Evolutionary conservation across 805 yeast species (phyloP).

Genomic region (Ogataea ganodermae): DNA sequence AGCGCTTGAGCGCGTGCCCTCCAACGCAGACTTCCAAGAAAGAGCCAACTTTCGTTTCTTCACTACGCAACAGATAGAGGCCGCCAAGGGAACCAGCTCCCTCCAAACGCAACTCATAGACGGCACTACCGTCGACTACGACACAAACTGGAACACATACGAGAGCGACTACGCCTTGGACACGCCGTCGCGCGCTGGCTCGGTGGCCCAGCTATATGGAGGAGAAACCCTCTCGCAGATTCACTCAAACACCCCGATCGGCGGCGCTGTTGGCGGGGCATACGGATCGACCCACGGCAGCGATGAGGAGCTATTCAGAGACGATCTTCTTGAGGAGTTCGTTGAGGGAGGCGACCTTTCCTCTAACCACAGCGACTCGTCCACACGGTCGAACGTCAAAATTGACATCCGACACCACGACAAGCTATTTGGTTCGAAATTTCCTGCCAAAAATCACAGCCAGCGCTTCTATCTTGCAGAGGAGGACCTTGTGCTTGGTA

Average conservation of each 20-base stretch:
- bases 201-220: slow-evolving; percentile 1
- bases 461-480: slow-evolving; percentile 94
- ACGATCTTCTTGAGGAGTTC: slow-evolving; percentile 20
- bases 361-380: slow-evolving; percentile 17
- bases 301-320: slow-evolving; percentile 24
- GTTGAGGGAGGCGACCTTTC: slow-evolving; percentile 21
- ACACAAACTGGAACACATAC: slow-evolving; percentile 71
- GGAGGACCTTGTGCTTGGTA: slow-evolving; percentile 91
- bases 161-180: slow-evolving; percentile 44
- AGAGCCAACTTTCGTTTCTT: slow-evolving; percentile 71
- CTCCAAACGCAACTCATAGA: slow-evolving; percentile 40
- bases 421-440: slow-evolving; percentile 41
- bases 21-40: slow-evolving; percentile 38
- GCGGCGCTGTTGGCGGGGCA: background rate
- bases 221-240: background rate
- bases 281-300: slow-evolving; percentile 22
- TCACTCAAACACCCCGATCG: background rate
- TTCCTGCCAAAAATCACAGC: slow-evolving; percentile 45
- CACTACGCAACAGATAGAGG: slow-evolving; percentile 77
- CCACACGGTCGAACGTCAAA: slow-evolving; percentile 20
- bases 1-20: slow-evolving; percentile 39
- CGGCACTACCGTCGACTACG: slow-evolving; percentile 61
- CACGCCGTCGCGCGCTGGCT: slow-evolving; percentile 9
- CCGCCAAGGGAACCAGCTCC: slow-evolving; percentile 87
- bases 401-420: slow-evolving; percentile 41